These are phyloP conservation scores for Choanephora cucurbitarum DNA, from an alignment of 371 early-diverging fungal species.

Conservation along the genomic window DNA sequence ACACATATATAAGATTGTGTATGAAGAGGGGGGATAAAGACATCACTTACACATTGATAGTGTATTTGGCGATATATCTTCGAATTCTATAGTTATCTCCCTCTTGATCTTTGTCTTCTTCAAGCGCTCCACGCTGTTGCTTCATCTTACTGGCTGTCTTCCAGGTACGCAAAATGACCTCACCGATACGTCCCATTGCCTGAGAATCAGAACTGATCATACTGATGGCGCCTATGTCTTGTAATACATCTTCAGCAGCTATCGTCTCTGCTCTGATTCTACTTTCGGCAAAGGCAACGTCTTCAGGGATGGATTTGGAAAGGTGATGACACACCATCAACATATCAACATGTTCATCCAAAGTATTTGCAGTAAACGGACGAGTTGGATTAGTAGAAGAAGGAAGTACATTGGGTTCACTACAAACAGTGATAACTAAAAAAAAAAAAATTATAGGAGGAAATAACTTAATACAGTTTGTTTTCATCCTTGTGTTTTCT, in stretches of 20 bases:
- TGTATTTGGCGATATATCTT: constrained; percentile 93
- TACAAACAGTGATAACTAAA: constrained; percentile 77
- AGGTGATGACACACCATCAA: constrained; percentile 98
- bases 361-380: constrained; percentile 88
- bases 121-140: constrained; percentile 71
- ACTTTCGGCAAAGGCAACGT: constrained; percentile 93
- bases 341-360: constrained; percentile 97
- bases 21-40: no score
- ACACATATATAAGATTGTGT: no score
- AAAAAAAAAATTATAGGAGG: not conserved
- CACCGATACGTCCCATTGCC: constrained; percentile 95
- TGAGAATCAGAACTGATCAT: constrained; percentile 91
- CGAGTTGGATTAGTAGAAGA: constrained; percentile 94
- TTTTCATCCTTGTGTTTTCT: constrained; percentile 1
- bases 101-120: constrained; percentile 44
- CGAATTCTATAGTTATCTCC: constrained; percentile 79
- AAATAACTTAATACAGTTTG: no score
- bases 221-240: constrained; percentile 90
- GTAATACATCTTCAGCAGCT: constrained; percentile 91
- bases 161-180: constrained; percentile 90
- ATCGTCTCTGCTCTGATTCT: constrained; percentile 95
- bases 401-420: constrained; percentile 83
- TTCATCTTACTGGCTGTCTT: constrained; percentile 94
- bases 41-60: constrained; percentile 79
- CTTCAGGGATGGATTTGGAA: constrained; percentile 89